Base-by-base conservation (phyloP, 148 eudicot genomes). In the Vaccinium myrtillus region DNA sequence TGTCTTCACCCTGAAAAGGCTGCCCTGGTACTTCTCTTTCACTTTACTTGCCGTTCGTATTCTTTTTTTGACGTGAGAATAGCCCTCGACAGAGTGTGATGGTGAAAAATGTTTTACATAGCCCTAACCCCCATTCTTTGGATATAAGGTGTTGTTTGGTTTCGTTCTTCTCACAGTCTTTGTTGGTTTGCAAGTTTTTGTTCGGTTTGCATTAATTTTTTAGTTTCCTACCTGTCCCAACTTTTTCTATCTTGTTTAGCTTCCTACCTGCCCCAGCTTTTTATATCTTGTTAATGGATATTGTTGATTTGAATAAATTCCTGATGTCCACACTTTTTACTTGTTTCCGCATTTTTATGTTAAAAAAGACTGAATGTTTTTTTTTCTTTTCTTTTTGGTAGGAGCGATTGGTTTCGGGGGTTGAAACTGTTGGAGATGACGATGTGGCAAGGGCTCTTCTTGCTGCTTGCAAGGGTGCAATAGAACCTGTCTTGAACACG, bases 1-100 rank as follows among this genome's bases (percentile, higher is more conserved):
- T 97, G 95, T 82, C 96, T 95, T 87, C 99, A 97, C 88, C 92
- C 95, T 77, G 98, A 97, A 91, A 97, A 97, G 89, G 98, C 98
- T 87, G 98, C 99, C 46, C 85, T 92, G 98, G 98, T 97, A 93
- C 56, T 56, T 73, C 67, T 48, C 12, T 58, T 81, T 61, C 16
- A 56, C 30, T 39, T 74, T 13, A 7, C 16, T 71, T 25, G 3
- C 79, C 5, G 14, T 59, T 80, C 18, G 63, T 43, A 58, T 77
- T 56, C 36, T 32, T 83, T 70, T 48, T 3, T 61, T 61, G 3
- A 61, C 9, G 11, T 9, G 71, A 65, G 71, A 65, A 25, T 65
- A 11, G 71, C 71, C 32, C 71, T 23, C 23, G 71, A 23, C 71
- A 23, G 32, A 65, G 32, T 69, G 32, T 36, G 27, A 69, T 12